Percentiles rank a stretch among this genome's conserved stretches.
Conservation (phyloP, 2,329 filamentous ascomycete genomes). For the Xylariaceae sp. region DNA sequence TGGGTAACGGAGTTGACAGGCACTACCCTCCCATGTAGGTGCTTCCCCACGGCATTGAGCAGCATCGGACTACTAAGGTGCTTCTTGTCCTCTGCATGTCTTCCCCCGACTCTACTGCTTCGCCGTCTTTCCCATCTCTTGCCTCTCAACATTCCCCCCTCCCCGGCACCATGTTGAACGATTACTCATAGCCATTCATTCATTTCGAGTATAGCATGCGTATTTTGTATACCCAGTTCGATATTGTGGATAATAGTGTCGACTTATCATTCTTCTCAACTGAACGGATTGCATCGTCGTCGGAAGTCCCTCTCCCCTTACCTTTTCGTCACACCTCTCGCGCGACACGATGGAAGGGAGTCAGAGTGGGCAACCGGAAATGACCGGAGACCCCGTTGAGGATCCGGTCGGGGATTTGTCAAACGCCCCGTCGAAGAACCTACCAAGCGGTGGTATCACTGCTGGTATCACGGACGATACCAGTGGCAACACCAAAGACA, state of each 20-base stretch:
- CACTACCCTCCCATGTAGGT: background rate
- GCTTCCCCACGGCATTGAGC: background rate
- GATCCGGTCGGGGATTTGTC: background rate
- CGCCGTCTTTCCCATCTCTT: background rate
- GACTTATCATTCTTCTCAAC: background rate
- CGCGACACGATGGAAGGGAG: slow-evolving; percentile 6
- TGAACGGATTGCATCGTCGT: background rate
- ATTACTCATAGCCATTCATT: background rate
- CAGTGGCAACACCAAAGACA: background rate
- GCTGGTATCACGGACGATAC: background rate
- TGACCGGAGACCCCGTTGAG: background rate
- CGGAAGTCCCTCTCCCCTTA: background rate
- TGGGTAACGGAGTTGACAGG: background rate
- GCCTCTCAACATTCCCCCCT: background rate
- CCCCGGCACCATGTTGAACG: background rate
- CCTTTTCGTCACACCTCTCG: background rate
- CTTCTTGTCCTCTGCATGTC: background rate
- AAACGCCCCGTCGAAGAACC: background rate
- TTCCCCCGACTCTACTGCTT: background rate
- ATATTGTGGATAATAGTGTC: background rate
- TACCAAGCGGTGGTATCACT: background rate
- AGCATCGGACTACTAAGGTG: too few relatives aligned
- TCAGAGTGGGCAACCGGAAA: background rate
- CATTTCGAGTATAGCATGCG: background rate
- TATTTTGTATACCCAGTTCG: background rate